Conservation (phyloP, 345 rosid genomes). For the Sonneratia alba region DNA sequence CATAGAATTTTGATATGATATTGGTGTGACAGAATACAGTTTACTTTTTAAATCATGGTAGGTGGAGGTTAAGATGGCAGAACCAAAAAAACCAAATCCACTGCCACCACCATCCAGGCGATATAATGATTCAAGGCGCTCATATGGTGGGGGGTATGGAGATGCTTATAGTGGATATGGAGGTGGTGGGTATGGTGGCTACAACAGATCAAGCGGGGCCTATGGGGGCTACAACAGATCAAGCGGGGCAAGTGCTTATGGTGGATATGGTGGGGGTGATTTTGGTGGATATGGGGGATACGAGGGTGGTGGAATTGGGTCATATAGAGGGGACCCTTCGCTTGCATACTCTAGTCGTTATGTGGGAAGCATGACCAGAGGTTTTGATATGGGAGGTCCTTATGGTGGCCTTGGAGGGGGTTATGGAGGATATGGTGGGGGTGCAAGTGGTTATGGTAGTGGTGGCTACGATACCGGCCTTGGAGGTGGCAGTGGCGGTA, state of each 20-base stretch:
- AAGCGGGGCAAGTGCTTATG: slow-evolving; percentile 36
- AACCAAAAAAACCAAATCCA: slow-evolving; percentile 85
- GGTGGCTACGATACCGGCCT: slow-evolving; percentile 39
- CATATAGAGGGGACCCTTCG: neutral
- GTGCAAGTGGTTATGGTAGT: slow-evolving; percentile 58
- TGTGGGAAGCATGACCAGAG: slow-evolving; percentile 27
- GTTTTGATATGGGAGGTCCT: slow-evolving; percentile 26
- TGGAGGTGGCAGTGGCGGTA: slow-evolving; percentile 13
- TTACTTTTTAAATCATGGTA: slow-evolving; percentile 7
- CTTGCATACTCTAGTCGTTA: neutral
- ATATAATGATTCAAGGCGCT: slow-evolving; percentile 46
- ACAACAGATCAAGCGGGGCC: slow-evolving; percentile 36
- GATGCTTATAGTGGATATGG: slow-evolving; percentile 29
- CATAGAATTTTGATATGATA: neutral
- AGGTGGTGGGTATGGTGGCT: slow-evolving; percentile 22
- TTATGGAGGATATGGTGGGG: slow-evolving; percentile 72
- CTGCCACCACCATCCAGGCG: slow-evolving; percentile 54
- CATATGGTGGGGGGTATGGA: slow-evolving; percentile 47
- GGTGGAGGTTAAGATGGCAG: slow-evolving; percentile 99
- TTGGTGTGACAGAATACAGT: neutral
- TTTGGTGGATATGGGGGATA: slow-evolving; percentile 3
- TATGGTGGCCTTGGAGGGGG: slow-evolving; percentile 50
- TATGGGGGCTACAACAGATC: slow-evolving; percentile 33
- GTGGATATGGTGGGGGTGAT: slow-evolving; percentile 23
- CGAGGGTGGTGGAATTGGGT: neutral